Evolutionary conservation across 2,329 filamentous ascomycete genomes (phyloP).

Genomic region (Venturia aucupariae): DNA sequence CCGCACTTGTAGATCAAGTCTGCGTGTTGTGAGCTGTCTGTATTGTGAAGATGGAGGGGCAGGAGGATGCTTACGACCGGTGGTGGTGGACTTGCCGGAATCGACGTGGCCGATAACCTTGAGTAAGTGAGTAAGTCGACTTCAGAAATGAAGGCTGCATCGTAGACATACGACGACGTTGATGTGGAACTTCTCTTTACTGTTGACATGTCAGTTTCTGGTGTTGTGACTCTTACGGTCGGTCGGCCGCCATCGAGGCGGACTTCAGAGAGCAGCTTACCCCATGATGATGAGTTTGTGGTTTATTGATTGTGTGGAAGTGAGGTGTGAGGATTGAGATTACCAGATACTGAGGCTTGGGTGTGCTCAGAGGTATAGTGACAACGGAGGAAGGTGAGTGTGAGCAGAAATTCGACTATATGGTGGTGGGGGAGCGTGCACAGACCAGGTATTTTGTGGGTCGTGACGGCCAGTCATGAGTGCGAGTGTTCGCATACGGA

Average conservation of each 20-base stretch:
- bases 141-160: background rate
- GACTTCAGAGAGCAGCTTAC: constrained; percentile 3
- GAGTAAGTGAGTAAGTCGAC: background rate
- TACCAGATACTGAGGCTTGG: background rate
- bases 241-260: background rate
- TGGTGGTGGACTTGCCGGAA: constrained; percentile 97
- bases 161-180: constrained; percentile 56
- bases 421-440: background rate
- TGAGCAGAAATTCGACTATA: background rate
- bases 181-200: constrained; percentile 95
- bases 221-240: background rate
- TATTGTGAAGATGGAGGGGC: constrained; percentile 19
- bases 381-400: background rate
- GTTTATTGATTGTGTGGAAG: background rate
- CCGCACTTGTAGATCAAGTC: constrained; percentile 99
- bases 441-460: background rate
- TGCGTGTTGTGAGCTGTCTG: constrained; percentile 42
- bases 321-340: background rate
- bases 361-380: background rate
- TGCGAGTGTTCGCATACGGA: no score
- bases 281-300: constrained; percentile 4
- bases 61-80: constrained; percentile 53
- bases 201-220: constrained; percentile 29
- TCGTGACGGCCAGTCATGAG: no score
- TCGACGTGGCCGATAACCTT: constrained; percentile 95